Evolutionary conservation across 225 moss, liverwort and hornwort species (phyloP).

Genomic region (Neckera pumila): DNA sequence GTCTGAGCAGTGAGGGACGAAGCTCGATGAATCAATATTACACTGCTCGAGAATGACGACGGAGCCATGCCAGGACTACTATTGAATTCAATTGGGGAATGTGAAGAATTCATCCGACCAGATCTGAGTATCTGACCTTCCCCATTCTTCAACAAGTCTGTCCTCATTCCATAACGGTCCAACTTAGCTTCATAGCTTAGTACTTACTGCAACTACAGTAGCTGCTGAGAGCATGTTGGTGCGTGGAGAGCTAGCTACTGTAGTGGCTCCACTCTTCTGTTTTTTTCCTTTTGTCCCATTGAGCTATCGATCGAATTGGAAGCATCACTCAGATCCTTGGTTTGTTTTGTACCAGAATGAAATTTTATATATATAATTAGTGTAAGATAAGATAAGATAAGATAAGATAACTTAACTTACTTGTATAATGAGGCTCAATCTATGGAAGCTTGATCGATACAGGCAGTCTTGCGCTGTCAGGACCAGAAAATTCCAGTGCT

Average conservation of each 20-base stretch:
- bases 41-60: not conserved
- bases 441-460: not conserved
- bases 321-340: not conserved
- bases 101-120: slow-evolving; percentile 16
- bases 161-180: slow-evolving; percentile 13
- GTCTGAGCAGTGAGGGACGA: not conserved
- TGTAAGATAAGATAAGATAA: not conserved
- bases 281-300: not conserved
- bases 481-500: not conserved
- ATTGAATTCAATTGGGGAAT: not conserved
- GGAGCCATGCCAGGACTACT: not conserved
- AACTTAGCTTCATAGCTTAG: not conserved
- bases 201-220: no score
- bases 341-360: not conserved
- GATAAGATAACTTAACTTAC: not conserved
- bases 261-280: not conserved
- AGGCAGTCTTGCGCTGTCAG: not conserved
- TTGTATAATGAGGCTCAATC: not conserved
- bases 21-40: not conserved
- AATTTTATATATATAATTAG: not conserved
- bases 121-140: slow-evolving; percentile 3
- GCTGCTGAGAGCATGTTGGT: not conserved
- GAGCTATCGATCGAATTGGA: not conserved
- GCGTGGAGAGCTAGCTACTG: no score
- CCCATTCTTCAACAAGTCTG: not conserved